Base-by-base conservation (phyloP, 2,329 filamentous ascomycete genomes). In the Trichoderma koningii region DNA sequence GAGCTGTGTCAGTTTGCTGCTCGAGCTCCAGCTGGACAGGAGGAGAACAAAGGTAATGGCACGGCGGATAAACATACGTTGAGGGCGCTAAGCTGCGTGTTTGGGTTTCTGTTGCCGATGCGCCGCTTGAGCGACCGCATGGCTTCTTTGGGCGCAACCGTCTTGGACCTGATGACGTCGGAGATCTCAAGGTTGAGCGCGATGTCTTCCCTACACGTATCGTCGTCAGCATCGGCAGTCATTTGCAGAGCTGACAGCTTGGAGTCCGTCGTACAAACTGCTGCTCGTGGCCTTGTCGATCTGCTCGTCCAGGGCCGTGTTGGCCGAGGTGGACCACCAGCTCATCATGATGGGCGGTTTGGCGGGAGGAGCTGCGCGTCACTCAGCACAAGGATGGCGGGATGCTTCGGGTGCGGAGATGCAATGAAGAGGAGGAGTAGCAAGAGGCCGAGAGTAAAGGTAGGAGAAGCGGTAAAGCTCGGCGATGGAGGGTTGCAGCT, bases 181-280 rank as follows among this genome's bases (percentile, higher is more conserved):
- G 94, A 97, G 72, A 99, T 98, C 79, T 99, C 95, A 74, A 99
- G 88, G 76, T 98, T 98, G 71, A 97, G 87, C 47, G 95, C 90
- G 76, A 99, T 98, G 75, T 99, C 94, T 80, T 99, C 93, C 71
- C 92, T 96, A 55, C 10, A 26, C 19, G 0, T 9, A 17, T 12
- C 6, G 9, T 60, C n/a, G 62, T 65, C 48, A 62, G 38, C 50
- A 23, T 5, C 17, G 17, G 38, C 21, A 12, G 34, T 14, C 3
- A 12, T 42, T 41, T 30, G 9, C 41, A 41, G 26, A 34, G 15
- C 12, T 9, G 19, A 45, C 45, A 28, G 44, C 23, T 68, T 68
- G 52, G 63, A 30, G 45, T 51, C 68, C 64, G 65, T 10, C 89
- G 68, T 86, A 97, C 90, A 99, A 83, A 78, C 93, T 98, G 75